Evolutionary conservation across 768 basidiomycete species (phyloP), one percentile per base, ranked within the genome.

Genomic region (Pholiota microspora): DNA sequence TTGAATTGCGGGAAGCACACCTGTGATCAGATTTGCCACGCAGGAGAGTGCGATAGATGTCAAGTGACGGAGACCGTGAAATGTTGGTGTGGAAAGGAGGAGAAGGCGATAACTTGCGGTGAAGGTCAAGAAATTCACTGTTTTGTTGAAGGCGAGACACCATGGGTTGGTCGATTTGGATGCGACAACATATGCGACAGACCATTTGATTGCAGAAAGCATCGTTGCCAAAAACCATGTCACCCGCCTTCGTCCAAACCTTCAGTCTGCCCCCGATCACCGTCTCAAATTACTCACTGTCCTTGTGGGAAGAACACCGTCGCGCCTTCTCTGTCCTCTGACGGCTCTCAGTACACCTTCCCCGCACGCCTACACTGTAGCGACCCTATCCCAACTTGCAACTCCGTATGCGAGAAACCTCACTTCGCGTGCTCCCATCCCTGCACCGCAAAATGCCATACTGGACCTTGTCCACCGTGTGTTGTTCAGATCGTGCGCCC

Each of bases 21-120:
- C 0, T 99, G 96, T 57, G 59, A 75, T 53, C 71, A 76, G 47
- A 57, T 72, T 0, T 99, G 96, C 62, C 97, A 99, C 64, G 74
- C 79, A 1, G 94, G 91, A 0, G 70, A 74, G 0, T 99, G 97
- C 69, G 72, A 67, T 2, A 73, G 76, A 1, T 98, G 97, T 69
- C 59, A 70, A 0, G 73, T 78, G 9, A 73, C 62, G 34, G 84
- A 90, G 49, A 38, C 60, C 1, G 79, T 79, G 23, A 73, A 64
- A 24, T 98, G 96, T 68, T 97, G 83, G 73, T 98, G 96, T 64
- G 94, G 94, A 0, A 81, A 80, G 58, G 81, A 83, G 34, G 71
- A 70, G 34, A 80, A 78, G 60, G 71, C 75, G 25, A 76, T 89
- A 2, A 63, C 61, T 0, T 99, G 96, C 64, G 91, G 91, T 2